These are phyloP conservation scores for Verticillium alfalfae DNA, from an alignment of 2,329 filamentous ascomycete genomes.

Conservation along the genomic window DNA sequence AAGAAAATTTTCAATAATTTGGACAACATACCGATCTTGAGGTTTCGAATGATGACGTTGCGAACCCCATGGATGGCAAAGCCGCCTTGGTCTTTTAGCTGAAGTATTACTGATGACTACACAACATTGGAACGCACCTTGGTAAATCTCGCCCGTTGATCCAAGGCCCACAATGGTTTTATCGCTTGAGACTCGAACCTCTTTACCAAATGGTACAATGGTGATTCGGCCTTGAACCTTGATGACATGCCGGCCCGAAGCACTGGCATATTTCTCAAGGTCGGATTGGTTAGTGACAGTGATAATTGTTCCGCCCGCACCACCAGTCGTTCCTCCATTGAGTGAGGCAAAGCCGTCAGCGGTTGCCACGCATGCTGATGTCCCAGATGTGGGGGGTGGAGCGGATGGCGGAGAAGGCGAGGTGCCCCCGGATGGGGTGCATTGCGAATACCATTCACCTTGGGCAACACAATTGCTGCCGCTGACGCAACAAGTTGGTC, in stretches of 20 bases:
- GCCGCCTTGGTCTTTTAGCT: slow-evolving; percentile 3
- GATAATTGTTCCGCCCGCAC: slow-evolving; percentile 13
- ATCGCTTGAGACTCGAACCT: slow-evolving; percentile 13
- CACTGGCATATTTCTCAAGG: slow-evolving; percentile 14
- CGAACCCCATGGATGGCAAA: slow-evolving; percentile 6
- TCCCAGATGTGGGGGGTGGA: too few relatives aligned
- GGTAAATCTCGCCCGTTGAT: slow-evolving; percentile 4
- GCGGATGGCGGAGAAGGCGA: too few relatives aligned
- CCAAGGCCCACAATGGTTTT: slow-evolving; percentile 15
- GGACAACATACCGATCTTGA: slow-evolving; percentile 7
- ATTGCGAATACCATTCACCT: too few relatives aligned
- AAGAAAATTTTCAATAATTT: not conserved
- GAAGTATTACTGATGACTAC: too few relatives aligned
- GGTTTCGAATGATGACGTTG: slow-evolving; percentile 15
- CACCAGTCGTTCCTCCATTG: slow-evolving; percentile 17
- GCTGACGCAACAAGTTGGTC: too few relatives aligned
- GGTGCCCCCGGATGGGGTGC: too few relatives aligned
- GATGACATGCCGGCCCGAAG: slow-evolving; percentile 15
- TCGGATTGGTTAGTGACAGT: slow-evolving; percentile 14
- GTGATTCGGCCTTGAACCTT: slow-evolving; percentile 16
- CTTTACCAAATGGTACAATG: slow-evolving; percentile 14
- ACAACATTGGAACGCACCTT: not conserved
- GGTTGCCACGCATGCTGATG: slow-evolving; percentile 3
- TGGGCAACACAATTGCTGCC: too few relatives aligned
- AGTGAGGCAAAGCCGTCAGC: slow-evolving; percentile 17